Percentiles rank a stretch among this genome's conserved stretches.
Conservation (phyloP, 169 alveolate species). For the Plasmodium gonderi region DNA sequence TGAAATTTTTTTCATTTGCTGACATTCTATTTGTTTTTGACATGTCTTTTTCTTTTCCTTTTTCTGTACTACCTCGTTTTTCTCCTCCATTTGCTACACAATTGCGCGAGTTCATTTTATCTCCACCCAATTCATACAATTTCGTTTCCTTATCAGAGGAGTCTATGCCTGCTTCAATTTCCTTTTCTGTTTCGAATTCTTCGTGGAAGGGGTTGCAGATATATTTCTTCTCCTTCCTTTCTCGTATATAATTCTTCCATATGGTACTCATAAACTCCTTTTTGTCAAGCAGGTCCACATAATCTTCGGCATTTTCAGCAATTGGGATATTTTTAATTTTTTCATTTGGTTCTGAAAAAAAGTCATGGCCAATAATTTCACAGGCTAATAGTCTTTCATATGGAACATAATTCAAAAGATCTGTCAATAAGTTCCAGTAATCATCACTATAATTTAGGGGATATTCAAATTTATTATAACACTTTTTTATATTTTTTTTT, state of each 20-base stretch:
- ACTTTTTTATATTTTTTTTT: slow-evolving; percentile 49
- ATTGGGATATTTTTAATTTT: slow-evolving; percentile 27
- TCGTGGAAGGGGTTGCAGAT: slow-evolving; percentile 34
- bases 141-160: background rate
- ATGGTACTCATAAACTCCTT: slow-evolving; percentile 6
- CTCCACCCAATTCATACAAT: background rate
- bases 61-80: background rate
- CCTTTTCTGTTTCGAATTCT: background rate
- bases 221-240: slow-evolving; percentile 37
- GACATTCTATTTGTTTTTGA: background rate
- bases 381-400: slow-evolving; percentile 73
- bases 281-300: slow-evolving; percentile 10
- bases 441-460: slow-evolving; percentile 73
- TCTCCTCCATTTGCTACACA: background rate
- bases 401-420: slow-evolving; percentile 66
- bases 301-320: background rate
- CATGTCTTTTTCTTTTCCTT: background rate
- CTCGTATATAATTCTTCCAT: slow-evolving; percentile 45
- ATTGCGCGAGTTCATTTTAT: background rate
- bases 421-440: slow-evolving; percentile 63
- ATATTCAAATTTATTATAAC: slow-evolving; percentile 43
- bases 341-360: slow-evolving; percentile 43
- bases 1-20: slow-evolving; percentile 4
- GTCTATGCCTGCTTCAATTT: background rate
- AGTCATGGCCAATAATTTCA: slow-evolving; percentile 73